These are phyloP conservation scores for Kwoniella sp. DNA, from an alignment of 768 basidiomycete genomes.

Conservation along the genomic window DNA sequence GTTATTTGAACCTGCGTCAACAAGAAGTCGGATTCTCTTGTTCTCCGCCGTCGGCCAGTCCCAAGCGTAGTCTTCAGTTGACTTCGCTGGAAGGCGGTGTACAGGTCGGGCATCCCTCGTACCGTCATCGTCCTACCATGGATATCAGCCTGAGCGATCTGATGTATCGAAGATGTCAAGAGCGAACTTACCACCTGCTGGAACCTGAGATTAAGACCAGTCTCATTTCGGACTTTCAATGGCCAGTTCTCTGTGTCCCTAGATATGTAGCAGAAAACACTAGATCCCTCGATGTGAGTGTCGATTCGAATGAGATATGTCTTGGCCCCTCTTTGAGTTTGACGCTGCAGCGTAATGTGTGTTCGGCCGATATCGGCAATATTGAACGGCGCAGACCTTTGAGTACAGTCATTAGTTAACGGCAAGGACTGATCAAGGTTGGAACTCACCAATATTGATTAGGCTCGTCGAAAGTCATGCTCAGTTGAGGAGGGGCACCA, in stretches of 20 bases:
- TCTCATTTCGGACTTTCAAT: constrained; percentile 85
- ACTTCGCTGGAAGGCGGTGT: constrained; percentile 59
- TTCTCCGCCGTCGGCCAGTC: constrained; percentile 82
- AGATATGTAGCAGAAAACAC: constrained; percentile 79
- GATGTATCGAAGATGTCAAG: not conserved
- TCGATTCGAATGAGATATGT: constrained; percentile 71
- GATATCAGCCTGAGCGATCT: too few species aligned
- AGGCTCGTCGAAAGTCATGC: constrained; percentile 81
- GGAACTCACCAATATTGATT: constrained; percentile 61
- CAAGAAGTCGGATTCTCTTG: constrained; percentile 72
- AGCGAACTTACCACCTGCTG: constrained; percentile 68
- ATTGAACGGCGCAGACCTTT: constrained; percentile 89
- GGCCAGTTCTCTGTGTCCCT: constrained; percentile 78
- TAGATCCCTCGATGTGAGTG: constrained; percentile 78
- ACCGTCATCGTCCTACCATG: constrained; percentile 39
- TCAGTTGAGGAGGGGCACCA: constrained; percentile 70
- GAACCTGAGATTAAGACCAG: constrained; percentile 69
- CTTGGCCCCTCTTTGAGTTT: constrained; percentile 54
- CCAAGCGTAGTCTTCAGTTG: constrained; percentile 79
- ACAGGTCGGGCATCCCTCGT: constrained; percentile 25
- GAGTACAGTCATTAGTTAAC: constrained; percentile 2
- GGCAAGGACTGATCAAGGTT: not conserved
- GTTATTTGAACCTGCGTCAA: constrained; percentile 59
- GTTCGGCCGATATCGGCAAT: constrained; percentile 82
- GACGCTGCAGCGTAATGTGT: constrained; percentile 34